These are phyloP conservation scores for Metarhizium album DNA, from an alignment of 2,329 filamentous ascomycete genomes.

Conservation along the genomic window DNA sequence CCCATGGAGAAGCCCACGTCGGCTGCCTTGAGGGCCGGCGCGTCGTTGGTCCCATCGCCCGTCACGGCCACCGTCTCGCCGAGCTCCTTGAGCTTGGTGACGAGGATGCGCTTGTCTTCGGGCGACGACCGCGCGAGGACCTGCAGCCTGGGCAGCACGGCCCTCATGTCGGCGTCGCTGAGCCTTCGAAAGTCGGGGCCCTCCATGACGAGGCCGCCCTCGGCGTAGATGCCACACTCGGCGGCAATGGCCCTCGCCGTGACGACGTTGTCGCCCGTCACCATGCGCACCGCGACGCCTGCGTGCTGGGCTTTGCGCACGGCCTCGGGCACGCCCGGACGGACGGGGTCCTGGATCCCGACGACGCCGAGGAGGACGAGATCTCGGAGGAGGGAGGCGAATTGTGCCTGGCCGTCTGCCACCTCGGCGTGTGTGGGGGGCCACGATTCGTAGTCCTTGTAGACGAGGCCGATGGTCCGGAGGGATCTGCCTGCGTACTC, in stretches of 20 bases:
- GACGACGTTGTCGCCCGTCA: slow-evolving; percentile 39
- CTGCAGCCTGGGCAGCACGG: slow-evolving; percentile 35
- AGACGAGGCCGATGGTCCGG: slow-evolving; percentile 63
- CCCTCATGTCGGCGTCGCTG: slow-evolving; percentile 39
- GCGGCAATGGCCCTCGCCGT: slow-evolving; percentile 55
- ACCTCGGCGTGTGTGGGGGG: slow-evolving; percentile 55
- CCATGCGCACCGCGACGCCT: slow-evolving; percentile 53
- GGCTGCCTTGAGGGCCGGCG: slow-evolving; percentile 52
- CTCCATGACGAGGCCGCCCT: slow-evolving; percentile 54
- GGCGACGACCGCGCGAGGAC: slow-evolving; percentile 49
- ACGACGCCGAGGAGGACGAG: slow-evolving; percentile 64
- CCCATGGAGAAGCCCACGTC: slow-evolving; percentile 62
- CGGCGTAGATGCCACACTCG: slow-evolving; percentile 53
- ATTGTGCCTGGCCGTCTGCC: slow-evolving; percentile 19
- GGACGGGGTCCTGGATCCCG: slow-evolving; percentile 54
- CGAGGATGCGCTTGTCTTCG: slow-evolving; percentile 48
- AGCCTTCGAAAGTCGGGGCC: slow-evolving; percentile 51
- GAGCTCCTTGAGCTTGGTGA: slow-evolving; percentile 40
- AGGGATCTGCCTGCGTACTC: slow-evolving; percentile 54
- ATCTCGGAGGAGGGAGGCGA: slow-evolving; percentile 27
- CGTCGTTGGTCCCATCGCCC: slow-evolving; percentile 58
- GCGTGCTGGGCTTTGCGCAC: slow-evolving; percentile 50
- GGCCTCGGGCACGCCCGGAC: slow-evolving; percentile 47
- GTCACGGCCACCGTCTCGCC: slow-evolving; percentile 53
- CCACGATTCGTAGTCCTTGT: slow-evolving; percentile 60